Percentiles rank a stretch among this genome's conserved stretches.
Evolutionary conservation across 176 grass and related monocot species (phyloP).

Genomic region (Aegilops bicornis): DNA sequence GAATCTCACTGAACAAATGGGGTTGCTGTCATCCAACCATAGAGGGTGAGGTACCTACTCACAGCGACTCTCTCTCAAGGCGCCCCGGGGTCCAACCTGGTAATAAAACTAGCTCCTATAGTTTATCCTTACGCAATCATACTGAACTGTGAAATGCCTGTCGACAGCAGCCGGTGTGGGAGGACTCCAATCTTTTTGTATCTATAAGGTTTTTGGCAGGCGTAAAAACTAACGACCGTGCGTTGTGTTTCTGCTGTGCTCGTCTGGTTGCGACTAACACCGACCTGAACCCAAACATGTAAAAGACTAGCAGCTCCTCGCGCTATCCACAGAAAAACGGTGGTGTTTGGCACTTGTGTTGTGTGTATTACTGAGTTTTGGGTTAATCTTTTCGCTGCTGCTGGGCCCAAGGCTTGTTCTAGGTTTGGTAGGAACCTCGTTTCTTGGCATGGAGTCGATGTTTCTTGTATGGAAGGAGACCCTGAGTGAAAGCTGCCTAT

Average conservation of each 20-base stretch:
- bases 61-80: not conserved
- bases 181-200: constrained; percentile 17
- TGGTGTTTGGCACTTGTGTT: not conserved
- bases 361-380: not conserved
- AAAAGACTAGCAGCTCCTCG: not conserved
- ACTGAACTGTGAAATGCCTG: not conserved
- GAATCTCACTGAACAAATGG: constrained; percentile 93
- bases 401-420: not conserved
- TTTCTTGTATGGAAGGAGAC: not conserved
- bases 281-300: not conserved
- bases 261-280: not conserved
- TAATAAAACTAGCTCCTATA: constrained; percentile 37
- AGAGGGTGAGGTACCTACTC: constrained; percentile 28
- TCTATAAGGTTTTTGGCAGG: not conserved
- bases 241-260: not conserved
- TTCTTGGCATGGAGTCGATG: not conserved
- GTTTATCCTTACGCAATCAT: constrained; percentile 19
- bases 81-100: constrained; percentile 16
- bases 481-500: not conserved
- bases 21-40: constrained; percentile 71
- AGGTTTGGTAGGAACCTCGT: not conserved
- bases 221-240: not conserved
- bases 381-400: not conserved
- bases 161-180: not conserved
- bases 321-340: not conserved